Evolutionary conservation across 192 early-diverging fungal species (phyloP).

Genomic region (Gryganskiella cystojenkinii): DNA sequence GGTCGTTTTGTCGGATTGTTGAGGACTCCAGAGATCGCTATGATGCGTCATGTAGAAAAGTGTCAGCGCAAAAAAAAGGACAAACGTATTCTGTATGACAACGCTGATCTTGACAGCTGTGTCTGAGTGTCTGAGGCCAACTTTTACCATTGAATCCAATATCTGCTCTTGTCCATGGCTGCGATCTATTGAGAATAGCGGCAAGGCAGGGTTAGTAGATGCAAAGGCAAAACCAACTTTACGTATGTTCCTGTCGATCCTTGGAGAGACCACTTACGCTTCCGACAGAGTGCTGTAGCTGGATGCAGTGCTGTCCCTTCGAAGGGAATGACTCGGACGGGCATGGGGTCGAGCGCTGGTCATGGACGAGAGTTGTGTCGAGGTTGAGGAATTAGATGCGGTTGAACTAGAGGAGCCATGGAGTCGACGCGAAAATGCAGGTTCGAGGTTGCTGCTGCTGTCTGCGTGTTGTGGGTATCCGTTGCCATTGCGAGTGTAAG

Average conservation of each 20-base stretch:
- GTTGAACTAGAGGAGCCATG: conserved; percentile 11
- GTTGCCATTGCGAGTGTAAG: conserved; percentile 39
- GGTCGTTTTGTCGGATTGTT: conserved; percentile 73
- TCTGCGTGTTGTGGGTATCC: conserved; percentile 10
- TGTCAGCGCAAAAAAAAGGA: not conserved
- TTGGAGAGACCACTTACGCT: conserved; percentile 9
- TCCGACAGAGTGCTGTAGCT: conserved; percentile 50
- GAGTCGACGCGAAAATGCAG: conserved; percentile 11
- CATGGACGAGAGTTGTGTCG: conserved; percentile 14
- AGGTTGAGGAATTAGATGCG: not conserved
- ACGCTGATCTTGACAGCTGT: too few species aligned
- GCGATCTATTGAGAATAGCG: conserved; percentile 13
- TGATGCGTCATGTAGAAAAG: not conserved
- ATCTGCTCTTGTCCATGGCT: conserved; percentile 61
- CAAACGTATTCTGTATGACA: too few species aligned
- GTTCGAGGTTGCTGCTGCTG: conserved; percentile 10
- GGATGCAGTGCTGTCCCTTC: conserved; percentile 58
- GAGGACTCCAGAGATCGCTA: conserved; percentile 70
- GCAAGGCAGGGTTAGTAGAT: too few species aligned
- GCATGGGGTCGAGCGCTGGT: conserved; percentile 8
- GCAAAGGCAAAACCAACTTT: too few species aligned
- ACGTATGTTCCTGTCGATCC: too few species aligned
- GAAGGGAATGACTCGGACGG: conserved; percentile 37
- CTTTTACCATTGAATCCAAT: conserved; percentile 86
- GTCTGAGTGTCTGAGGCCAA: too few species aligned